Evolutionary conservation across 2,329 filamentous ascomycete species (phyloP).

Genomic region (Cercospora zeina): DNA sequence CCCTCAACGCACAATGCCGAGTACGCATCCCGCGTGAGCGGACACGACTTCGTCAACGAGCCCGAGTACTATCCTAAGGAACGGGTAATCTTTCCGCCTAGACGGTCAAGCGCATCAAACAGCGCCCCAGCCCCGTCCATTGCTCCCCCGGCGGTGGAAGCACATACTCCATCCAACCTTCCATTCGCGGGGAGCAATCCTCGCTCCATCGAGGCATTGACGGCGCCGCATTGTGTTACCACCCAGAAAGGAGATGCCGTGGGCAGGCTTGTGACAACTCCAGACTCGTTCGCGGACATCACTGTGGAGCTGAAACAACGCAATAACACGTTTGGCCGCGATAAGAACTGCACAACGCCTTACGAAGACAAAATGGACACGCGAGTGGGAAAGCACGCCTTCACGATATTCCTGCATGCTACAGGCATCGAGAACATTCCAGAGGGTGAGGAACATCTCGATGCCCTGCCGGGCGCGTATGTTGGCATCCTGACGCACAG

Average conservation of each 20-base stretch:
- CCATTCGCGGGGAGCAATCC: not conserved
- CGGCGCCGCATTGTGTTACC: not conserved
- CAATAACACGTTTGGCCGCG: constrained; percentile 76
- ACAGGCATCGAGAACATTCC: constrained; percentile 63
- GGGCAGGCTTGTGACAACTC: constrained; percentile 65
- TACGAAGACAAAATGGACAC: constrained; percentile 65
- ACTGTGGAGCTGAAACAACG: constrained; percentile 66
- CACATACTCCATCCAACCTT: not conserved
- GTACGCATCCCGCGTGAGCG: constrained; percentile 50
- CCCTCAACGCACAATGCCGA: constrained; percentile 49
- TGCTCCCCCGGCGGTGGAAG: not conserved
- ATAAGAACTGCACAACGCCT: constrained; percentile 64
- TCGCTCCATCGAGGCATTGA: constrained; percentile 5
- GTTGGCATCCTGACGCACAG: constrained; percentile 79
- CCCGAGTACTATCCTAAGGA: constrained; percentile 27
- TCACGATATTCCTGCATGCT: constrained; percentile 75
- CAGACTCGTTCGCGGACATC: constrained; percentile 65
- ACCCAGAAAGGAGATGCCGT: constrained; percentile 13
- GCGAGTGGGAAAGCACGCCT: constrained; percentile 76
- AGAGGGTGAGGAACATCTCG: constrained; percentile 56
- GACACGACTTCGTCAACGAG: constrained; percentile 45
- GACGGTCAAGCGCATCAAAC: not conserved
- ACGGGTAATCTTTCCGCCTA: not conserved
- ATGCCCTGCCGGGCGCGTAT: constrained; percentile 56
- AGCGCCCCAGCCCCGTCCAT: not conserved